Conservation (phyloP, 345 rosid genomes). For the Atalantia buxifolia region DNA sequence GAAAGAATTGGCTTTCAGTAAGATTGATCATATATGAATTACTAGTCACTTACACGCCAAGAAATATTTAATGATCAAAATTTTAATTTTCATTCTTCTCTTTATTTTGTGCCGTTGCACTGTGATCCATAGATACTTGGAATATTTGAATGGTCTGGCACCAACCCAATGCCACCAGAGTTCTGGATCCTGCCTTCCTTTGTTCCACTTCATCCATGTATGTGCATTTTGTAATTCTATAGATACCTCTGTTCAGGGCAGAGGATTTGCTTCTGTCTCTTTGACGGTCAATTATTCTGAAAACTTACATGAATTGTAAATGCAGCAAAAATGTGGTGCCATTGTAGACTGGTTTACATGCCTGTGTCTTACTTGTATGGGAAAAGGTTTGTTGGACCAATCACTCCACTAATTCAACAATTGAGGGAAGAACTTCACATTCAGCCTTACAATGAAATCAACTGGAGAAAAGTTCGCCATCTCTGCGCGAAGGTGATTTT, state of each 20-base stretch:
- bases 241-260: not conserved
- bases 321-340: slow-evolving; percentile 43
- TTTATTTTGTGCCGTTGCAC: not conserved
- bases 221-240: not conserved
- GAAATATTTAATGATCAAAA: not conserved
- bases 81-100: not conserved
- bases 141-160: slow-evolving; percentile 35
- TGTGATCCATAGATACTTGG: slow-evolving; percentile 23
- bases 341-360: slow-evolving; percentile 37
- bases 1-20: slow-evolving; percentile 52
- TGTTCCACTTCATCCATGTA: slow-evolving; percentile 34
- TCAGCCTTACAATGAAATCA: slow-evolving; percentile 22
- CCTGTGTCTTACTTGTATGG: slow-evolving; percentile 38
- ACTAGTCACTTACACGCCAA: not conserved
- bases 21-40: not conserved
- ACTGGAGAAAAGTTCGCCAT: slow-evolving; percentile 20
- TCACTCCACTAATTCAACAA: slow-evolving; percentile 29
- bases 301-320: not conserved
- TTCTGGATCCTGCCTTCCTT: slow-evolving; percentile 34
- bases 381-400: slow-evolving; percentile 36
- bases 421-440: slow-evolving; percentile 29
- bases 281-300: not conserved
- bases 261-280: not conserved
- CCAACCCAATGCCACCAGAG: slow-evolving; percentile 36
- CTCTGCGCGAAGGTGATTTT: slow-evolving; percentile 10